Evolutionary conservation across 2,329 filamentous ascomycete genomes (phyloP), one percentile per base, ranked within the genome.

Genomic region (Ophiostoma piceae): DNA sequence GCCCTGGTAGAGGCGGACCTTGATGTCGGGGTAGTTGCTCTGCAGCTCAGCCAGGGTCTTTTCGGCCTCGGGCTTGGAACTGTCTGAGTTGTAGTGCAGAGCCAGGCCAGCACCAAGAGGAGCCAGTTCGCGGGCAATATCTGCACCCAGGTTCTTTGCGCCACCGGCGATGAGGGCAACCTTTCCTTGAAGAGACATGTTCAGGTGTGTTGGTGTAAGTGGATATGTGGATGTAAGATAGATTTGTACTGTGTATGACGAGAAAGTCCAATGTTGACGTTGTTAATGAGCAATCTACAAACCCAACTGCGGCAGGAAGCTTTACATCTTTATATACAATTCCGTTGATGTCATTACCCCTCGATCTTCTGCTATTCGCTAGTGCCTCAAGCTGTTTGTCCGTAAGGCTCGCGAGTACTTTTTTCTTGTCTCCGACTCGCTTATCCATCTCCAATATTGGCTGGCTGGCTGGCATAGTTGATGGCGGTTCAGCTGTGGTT

Each of bases 161-260:
- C 79, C 80, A 54, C 80, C 80, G 11, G 80, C 80, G 69, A 82
- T 75, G 51, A 82, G 77, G 39, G 80, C 79, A 16, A 79, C 75
- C 75, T 81, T 80, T 54, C 79, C 78, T 39, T 65, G 16, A 11
- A 65, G 35, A 65, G 62, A 65, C 62, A 65, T 64, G 16, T 37
- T 64, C 26, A 29, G 26, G 26, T 29, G 26, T 29, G 26, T 32
- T 32, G n/a, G 35, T 65, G 35, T 39, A 65, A 16, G 29, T 64
- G 29, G 12, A 14, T 2, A 19, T 65, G 8, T 16, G 35, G 4
- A 35, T 35, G 5, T 29, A 29, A 29, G 26, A 29, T 29, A 37
- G 35, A 41, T 41, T 1, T 41, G 39, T 41, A 41, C 2, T 12
- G 39, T 41, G 11, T 41, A 41, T 16, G 26, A 19, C 7, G 26